Percentiles rank a stretch among this genome's conserved stretches.
Evolutionary conservation across 257 asterid genomes (phyloP).

Genomic region (Anisodus acutangulus): DNA sequence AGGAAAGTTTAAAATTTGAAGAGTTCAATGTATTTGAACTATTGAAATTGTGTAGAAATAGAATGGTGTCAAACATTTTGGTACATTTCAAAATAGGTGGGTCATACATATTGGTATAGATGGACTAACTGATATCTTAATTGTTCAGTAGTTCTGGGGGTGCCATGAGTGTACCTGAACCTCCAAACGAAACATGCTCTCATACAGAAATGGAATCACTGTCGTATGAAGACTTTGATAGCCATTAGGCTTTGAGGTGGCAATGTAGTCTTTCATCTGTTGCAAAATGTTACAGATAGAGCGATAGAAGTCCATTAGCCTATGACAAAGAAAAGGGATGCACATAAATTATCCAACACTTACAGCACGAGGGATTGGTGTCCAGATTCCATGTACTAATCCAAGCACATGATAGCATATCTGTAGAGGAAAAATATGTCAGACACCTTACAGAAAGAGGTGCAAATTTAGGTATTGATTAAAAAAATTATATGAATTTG

Average conservation of each 20-base stretch:
- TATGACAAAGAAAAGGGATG: constrained; percentile 19
- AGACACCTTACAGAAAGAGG: constrained; percentile 19
- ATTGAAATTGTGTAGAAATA: constrained; percentile 11
- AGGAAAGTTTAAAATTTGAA: neutral
- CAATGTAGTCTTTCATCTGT: constrained; percentile 94
- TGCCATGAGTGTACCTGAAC: constrained; percentile 67
- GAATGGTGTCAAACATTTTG: constrained; percentile 6
- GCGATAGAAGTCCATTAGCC: constrained; percentile 20
- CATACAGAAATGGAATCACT: constrained; percentile 90
- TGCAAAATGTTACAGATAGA: constrained; percentile 33
- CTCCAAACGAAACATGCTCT: constrained; percentile 91
- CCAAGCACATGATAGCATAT: constrained; percentile 97
- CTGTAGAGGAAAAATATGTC: constrained; percentile 45
- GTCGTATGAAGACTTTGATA: constrained; percentile 96
- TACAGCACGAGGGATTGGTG: constrained; percentile 94
- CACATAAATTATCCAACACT: constrained; percentile 35
- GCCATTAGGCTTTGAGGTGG: constrained; percentile 90
- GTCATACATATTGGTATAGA: constrained; percentile 7
- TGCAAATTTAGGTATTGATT: constrained; percentile 1
- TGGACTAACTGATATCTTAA: neutral
- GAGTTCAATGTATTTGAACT: neutral
- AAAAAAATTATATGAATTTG: neutral
- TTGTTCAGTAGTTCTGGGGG: constrained; percentile 14
- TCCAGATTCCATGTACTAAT: constrained; percentile 91
- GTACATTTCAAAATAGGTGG: neutral